phyloP scores from a whole-genome alignment of 495 filamentous ascomycete genomes.

The Geopyxis carbonaria region DNA sequence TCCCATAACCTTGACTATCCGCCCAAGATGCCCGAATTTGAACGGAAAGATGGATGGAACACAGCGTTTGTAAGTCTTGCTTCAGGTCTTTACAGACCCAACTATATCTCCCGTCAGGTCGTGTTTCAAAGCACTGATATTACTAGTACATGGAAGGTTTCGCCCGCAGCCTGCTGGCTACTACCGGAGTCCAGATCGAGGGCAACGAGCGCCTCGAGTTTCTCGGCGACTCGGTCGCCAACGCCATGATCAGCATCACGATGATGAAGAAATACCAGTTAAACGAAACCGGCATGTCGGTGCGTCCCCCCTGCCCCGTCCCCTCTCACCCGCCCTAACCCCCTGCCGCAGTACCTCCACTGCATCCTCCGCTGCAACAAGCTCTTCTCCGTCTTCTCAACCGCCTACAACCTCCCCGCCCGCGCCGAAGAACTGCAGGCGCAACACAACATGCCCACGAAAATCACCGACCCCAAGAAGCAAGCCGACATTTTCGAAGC shows the following conservation, averaged over 20 bases:
- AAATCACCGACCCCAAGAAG: neutral
- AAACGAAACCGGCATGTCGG: constrained; percentile 6
- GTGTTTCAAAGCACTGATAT: neutral
- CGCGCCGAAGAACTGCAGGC: neutral
- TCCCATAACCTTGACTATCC: constrained; percentile 2
- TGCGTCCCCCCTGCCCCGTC: neutral
- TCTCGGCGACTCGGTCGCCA: constrained; percentile 4
- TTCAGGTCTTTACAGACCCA: too few relatives aligned
- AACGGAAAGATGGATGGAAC: neutral
- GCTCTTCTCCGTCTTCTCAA: constrained; percentile 1
- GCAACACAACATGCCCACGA: neutral
- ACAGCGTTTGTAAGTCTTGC: constrained; percentile 3
- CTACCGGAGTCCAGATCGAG: neutral
- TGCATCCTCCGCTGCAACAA: constrained; percentile 3
- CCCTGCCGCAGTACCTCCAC: neutral
- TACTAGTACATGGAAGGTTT: constrained; percentile 1
- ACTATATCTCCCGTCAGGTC: neutral
- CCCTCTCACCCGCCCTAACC: neutral
- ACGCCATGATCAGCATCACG: neutral
- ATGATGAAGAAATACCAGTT: constrained; percentile 5
- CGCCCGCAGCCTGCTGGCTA: neutral
- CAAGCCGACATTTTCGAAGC: constrained; percentile 8
- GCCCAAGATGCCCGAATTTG: constrained; percentile 2
- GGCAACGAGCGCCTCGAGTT: constrained; percentile 8
- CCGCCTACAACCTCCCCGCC: constrained; percentile 4